Conservation (phyloP, 2,329 filamentous ascomycete genomes). For the Neoascochyta sp. region DNA sequence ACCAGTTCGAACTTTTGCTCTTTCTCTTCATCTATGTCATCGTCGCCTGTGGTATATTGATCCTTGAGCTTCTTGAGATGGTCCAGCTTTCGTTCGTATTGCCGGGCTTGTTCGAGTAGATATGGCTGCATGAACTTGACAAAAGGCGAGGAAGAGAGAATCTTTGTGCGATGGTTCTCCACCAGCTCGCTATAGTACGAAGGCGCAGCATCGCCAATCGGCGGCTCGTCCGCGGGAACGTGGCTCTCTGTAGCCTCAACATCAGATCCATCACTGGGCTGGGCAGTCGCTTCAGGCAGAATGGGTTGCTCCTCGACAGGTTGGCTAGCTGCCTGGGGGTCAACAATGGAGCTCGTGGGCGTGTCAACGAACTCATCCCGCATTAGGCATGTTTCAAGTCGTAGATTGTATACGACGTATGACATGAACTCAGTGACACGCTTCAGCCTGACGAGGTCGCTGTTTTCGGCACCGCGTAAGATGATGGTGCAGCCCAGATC, state of each 20-base stretch:
- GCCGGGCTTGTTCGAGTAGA: slow-evolving; percentile 83
- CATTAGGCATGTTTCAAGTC: slow-evolving; percentile 90
- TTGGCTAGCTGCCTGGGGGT: slow-evolving; percentile 20
- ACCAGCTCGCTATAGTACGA: slow-evolving; percentile 96
- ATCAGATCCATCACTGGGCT: background rate
- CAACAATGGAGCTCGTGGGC: slow-evolving; percentile 57
- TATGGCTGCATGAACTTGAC: slow-evolving; percentile 95
- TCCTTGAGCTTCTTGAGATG: slow-evolving; percentile 81
- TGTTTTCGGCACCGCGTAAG: slow-evolving; percentile 72
- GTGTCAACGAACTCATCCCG: slow-evolving; percentile 87
- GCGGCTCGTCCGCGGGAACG: slow-evolving; percentile 19
- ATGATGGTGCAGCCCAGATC: slow-evolving; percentile 94
- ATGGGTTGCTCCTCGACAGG: slow-evolving; percentile 8
- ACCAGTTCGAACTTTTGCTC: slow-evolving; percentile 82
- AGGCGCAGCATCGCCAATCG: slow-evolving; percentile 75
- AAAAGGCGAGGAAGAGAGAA: slow-evolving; percentile 91
- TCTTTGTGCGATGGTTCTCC: slow-evolving; percentile 85
- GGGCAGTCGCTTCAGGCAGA: background rate
- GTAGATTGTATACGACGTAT: slow-evolving; percentile 96
- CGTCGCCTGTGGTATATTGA: slow-evolving; percentile 51
- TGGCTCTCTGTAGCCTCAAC: slow-evolving; percentile 3
- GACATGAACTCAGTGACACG: slow-evolving; percentile 97
- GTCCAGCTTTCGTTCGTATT: slow-evolving; percentile 79
- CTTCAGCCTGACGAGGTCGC: slow-evolving; percentile 74
- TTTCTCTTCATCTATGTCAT: slow-evolving; percentile 28